Percentiles rank a stretch among this genome's conserved stretches.
phyloP scores from a whole-genome alignment of 495 filamentous ascomycete species.

The Aspergillus indologenus region DNA sequence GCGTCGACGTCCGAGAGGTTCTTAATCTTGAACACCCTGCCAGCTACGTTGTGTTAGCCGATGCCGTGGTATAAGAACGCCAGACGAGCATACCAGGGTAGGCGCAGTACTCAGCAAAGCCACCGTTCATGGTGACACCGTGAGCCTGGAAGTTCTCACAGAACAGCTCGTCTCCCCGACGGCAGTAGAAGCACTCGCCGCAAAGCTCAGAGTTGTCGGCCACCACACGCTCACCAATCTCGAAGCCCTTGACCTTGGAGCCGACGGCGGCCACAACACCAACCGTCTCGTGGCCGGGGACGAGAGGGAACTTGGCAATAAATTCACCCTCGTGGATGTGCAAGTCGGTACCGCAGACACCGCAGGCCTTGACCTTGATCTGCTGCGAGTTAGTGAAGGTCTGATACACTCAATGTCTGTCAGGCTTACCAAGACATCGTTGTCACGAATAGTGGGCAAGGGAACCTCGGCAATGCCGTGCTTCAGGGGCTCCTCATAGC shows the following conservation, averaged over 20 bases:
- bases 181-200: conserved; percentile 71
- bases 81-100: conserved; percentile 32
- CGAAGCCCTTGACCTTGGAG: conserved; percentile 58
- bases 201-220: conserved; percentile 60
- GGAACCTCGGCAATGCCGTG: conserved; percentile 59
- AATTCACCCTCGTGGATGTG: conserved; percentile 68
- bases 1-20: conserved; percentile 68
- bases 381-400: conserved; percentile 8
- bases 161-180: conserved; percentile 62
- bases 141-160: conserved; percentile 69
- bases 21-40: conserved; percentile 67
- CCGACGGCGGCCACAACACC: conserved; percentile 55
- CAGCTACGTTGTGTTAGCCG: conserved; percentile 44
- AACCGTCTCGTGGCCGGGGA: conserved; percentile 51
- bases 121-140: conserved; percentile 63
- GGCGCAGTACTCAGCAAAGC: conserved; percentile 66
- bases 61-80: not conserved
- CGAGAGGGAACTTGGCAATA: conserved; percentile 58
- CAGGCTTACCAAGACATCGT: conserved; percentile 53
- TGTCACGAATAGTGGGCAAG: conserved; percentile 56
- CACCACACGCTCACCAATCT: conserved; percentile 63
- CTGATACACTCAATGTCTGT: too few species aligned
- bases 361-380: conserved; percentile 61
- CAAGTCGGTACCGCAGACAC: conserved; percentile 65
- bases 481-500: conserved; percentile 60